A percentile compares a stretch with the other conserved stretches of the same genome.
These are phyloP conservation scores for Trichophyton verrucosum DNA, from an alignment of 2,329 filamentous ascomycete species.

Conservation along the genomic window DNA sequence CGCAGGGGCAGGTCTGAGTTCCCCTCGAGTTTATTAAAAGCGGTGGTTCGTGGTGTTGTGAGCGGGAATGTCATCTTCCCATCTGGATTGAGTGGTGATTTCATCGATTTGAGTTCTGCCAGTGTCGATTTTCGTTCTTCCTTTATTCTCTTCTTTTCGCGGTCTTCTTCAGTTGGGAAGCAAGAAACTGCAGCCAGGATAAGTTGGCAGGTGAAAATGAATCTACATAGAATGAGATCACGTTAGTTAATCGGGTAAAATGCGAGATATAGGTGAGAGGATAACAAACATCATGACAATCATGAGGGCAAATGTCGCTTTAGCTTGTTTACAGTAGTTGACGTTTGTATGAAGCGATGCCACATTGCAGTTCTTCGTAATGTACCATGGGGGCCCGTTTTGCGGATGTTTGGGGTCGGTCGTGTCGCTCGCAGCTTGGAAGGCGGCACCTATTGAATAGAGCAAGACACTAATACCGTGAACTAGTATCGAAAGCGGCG, in stretches of 20 bases:
- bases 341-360: slow-evolving; percentile 35
- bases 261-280: background rate
- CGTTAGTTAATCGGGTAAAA: background rate
- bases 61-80: slow-evolving; percentile 23
- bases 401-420: slow-evolving; percentile 44
- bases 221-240: slow-evolving; percentile 22
- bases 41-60: slow-evolving; percentile 31
- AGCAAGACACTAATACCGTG: slow-evolving; percentile 41
- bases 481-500: slow-evolving; percentile 41
- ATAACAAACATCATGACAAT: slow-evolving; percentile 43
- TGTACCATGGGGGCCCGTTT: slow-evolving; percentile 49
- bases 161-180: slow-evolving; percentile 31
- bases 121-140: slow-evolving; percentile 24
- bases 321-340: slow-evolving; percentile 49
- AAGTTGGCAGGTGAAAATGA: slow-evolving; percentile 40
- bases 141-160: slow-evolving; percentile 17
- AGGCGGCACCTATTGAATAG: slow-evolving; percentile 44
- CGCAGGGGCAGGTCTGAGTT: slow-evolving; percentile 30
- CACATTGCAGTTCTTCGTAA: slow-evolving; percentile 48
- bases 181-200: slow-evolving; percentile 38
- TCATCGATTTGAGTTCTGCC: slow-evolving; percentile 24
- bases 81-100: slow-evolving; percentile 27
- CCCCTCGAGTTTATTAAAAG: slow-evolving; percentile 31
- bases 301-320: slow-evolving; percentile 45
- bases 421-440: slow-evolving; percentile 46